These are phyloP conservation scores for Colletotrichum tanaceti DNA, from an alignment of 2,329 filamentous ascomycete species.

Conservation along the genomic window DNA sequence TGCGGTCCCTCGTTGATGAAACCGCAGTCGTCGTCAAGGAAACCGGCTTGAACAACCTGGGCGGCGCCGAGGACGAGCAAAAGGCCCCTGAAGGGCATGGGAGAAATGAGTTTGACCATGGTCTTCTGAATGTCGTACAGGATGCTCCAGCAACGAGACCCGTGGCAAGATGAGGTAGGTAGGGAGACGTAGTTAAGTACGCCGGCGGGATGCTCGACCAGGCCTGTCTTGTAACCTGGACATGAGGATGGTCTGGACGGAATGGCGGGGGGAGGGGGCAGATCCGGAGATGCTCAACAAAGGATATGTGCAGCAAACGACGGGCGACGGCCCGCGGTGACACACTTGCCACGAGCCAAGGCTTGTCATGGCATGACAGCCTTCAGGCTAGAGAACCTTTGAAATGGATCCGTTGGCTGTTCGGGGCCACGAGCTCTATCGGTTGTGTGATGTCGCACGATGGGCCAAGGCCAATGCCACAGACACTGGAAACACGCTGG, in stretches of 20 bases:
- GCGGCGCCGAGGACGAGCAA: neutral
- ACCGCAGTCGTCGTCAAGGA: conserved; percentile 32
- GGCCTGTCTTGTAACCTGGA: neutral
- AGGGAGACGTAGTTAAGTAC: neutral
- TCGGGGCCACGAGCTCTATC: neutral
- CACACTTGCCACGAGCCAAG: neutral
- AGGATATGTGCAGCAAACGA: conserved; percentile 12
- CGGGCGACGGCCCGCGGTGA: neutral
- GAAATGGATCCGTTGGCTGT: neutral
- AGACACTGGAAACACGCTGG: too few species aligned
- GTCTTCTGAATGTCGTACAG: too few species aligned
- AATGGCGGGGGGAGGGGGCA: neutral
- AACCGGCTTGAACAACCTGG: conserved; percentile 7
- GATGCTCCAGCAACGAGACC: neutral
- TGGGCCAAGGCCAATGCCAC: neutral
- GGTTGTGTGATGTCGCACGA: neutral
- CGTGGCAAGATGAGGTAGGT: neutral
- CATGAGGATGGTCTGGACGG: neutral
- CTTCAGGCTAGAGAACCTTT: neutral
- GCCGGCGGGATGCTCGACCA: neutral
- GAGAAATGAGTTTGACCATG: neutral
- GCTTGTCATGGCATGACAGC: neutral
- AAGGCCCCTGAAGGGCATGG: neutral
- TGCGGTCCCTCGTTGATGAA: conserved; percentile 10
- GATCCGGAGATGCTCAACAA: neutral